Conservation (phyloP, 306 rosid genomes). For the Rubus idaeus region DNA sequence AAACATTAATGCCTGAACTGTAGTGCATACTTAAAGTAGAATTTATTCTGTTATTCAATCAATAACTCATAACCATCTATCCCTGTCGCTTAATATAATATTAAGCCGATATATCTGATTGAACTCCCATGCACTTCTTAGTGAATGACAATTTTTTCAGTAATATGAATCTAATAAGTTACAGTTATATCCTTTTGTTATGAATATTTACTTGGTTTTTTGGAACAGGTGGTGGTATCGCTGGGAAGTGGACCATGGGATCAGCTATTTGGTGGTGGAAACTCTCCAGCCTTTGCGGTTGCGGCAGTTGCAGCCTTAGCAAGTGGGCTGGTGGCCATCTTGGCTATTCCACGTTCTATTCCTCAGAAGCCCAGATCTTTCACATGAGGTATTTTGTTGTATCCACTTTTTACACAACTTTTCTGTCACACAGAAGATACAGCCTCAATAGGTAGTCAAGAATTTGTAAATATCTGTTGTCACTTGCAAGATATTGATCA, state of each 20-base stretch:
- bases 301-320: constrained; percentile 82
- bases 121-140: neutral
- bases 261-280: constrained; percentile 99
- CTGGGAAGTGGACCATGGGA: constrained; percentile 99
- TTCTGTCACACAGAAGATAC: constrained; percentile 27
- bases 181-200: constrained; percentile 16
- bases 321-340: constrained; percentile 77
- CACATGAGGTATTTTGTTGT: constrained; percentile 63
- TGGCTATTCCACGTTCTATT: constrained; percentile 76
- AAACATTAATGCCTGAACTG: constrained; percentile 1
- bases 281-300: constrained; percentile 88
- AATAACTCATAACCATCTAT: neutral
- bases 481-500: constrained; percentile 17
- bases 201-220: constrained; percentile 33
- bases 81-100: neutral
- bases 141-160: neutral
- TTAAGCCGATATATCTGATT: neutral
- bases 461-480: constrained; percentile 39
- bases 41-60: neutral
- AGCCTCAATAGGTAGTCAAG: constrained; percentile 35
- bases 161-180: constrained; percentile 10
- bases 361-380: constrained; percentile 59
- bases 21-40: neutral
- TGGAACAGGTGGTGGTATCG: constrained; percentile 79
- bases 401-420: constrained; percentile 32